A percentile compares a stretch with the other conserved stretches of the same genome.
Evolutionary conservation across 179 eudicot genomes (phyloP).

Genomic region (Corrigiola litoralis): DNA sequence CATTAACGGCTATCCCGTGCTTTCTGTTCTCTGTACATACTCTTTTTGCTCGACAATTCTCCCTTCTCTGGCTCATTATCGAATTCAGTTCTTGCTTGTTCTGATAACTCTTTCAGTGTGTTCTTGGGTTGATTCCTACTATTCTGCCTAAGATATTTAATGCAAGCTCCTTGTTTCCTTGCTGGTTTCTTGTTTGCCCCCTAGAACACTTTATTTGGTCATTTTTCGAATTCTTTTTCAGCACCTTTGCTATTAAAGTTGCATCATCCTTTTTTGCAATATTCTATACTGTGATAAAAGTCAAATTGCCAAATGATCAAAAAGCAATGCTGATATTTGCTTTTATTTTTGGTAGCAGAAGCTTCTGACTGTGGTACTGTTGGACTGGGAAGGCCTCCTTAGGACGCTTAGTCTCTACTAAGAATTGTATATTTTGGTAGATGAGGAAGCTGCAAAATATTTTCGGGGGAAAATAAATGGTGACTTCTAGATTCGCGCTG

Average conservation of each 20-base stretch:
- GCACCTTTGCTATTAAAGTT: slow-evolving; percentile 4
- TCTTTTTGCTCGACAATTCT: not conserved
- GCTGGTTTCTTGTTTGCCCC: not conserved
- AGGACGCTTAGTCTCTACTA: not conserved
- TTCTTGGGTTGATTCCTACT: not conserved
- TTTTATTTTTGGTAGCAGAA: slow-evolving; percentile 19
- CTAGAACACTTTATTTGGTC: not conserved
- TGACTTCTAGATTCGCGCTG: slow-evolving; percentile 2
- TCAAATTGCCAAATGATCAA: slow-evolving; percentile 1
- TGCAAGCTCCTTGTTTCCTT: slow-evolving; percentile 1
- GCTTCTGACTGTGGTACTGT: slow-evolving; percentile 22
- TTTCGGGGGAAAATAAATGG: slow-evolving; percentile 4
- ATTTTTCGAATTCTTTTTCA: not conserved
- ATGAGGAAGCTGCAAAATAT: not conserved
- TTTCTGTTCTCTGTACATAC: not conserved
- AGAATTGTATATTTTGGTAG: not conserved
- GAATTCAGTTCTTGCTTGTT: too few species aligned
- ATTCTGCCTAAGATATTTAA: not conserved
- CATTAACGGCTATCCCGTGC: not conserved
- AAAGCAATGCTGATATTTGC: not conserved
- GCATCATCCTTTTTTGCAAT: not conserved
- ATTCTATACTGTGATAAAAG: not conserved
- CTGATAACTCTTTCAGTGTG: not conserved
- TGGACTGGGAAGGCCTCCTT: slow-evolving; percentile 29
- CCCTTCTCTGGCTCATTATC: too few species aligned